Conservation (phyloP, 2,329 filamentous ascomycete species). For the Didymella pinodella region DNA sequence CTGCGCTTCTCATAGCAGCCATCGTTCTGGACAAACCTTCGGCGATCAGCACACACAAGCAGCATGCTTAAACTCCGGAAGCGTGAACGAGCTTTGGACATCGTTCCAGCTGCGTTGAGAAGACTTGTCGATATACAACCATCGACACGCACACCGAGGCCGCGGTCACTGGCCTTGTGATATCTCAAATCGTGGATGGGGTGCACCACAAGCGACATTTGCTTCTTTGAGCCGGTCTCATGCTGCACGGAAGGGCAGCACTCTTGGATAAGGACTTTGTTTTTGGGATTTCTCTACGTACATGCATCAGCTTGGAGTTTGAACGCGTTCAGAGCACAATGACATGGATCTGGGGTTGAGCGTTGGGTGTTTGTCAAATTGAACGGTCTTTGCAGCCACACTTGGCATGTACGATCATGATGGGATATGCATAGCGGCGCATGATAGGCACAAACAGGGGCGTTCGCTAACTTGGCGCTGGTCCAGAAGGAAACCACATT, state of each 20-base stretch:
- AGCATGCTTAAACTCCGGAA: slow-evolving; percentile 37
- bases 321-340: slow-evolving; percentile 17
- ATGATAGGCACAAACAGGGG: slow-evolving; percentile 29
- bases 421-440: slow-evolving; percentile 22
- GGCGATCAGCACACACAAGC: slow-evolving; percentile 25
- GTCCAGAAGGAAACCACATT: background rate
- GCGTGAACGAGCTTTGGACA: slow-evolving; percentile 38
- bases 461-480: slow-evolving; percentile 27
- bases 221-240: slow-evolving; percentile 38
- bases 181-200: background rate
- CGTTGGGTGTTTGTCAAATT: slow-evolving; percentile 22
- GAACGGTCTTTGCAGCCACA: slow-evolving; percentile 16
- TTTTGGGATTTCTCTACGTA: slow-evolving; percentile 13
- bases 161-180: background rate
- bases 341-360: slow-evolving; percentile 23
- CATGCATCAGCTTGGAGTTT: slow-evolving; percentile 43
- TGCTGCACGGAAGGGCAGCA: slow-evolving; percentile 24
- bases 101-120: slow-evolving; percentile 26
- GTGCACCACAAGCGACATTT: slow-evolving; percentile 16
- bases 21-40: slow-evolving; percentile 35
- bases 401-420: slow-evolving; percentile 39
- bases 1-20: slow-evolving; percentile 65
- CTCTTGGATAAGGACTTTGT: slow-evolving; percentile 16
- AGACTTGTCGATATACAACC: background rate
- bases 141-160: slow-evolving; percentile 15